Conservation (phyloP, 495 filamentous ascomycete genomes). For the Aspergillus indologenus region DNA sequence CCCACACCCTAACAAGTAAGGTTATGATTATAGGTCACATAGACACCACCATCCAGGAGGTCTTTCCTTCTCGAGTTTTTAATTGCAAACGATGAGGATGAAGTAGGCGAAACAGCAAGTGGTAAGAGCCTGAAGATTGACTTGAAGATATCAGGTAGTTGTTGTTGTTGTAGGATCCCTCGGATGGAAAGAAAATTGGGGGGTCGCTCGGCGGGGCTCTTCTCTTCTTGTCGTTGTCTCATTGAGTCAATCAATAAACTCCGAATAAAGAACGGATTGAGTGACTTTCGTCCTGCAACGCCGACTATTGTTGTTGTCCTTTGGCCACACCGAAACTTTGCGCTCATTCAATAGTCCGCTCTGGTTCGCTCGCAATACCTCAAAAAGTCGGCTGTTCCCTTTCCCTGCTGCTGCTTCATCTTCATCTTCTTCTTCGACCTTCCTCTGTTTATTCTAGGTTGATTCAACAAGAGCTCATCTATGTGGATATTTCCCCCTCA, state of each 20-base stretch:
- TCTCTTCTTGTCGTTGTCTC: background rate
- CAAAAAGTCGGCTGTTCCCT: slow-evolving; percentile 4
- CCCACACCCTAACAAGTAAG: background rate
- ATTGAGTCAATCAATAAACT: background rate
- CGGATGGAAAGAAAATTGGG: background rate
- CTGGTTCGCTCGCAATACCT: background rate
- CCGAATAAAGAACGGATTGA: slow-evolving; percentile 1
- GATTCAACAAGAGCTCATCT: background rate
- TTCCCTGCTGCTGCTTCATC: background rate
- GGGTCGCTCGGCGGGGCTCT: background rate
- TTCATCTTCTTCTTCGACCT: background rate
- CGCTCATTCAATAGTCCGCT: slow-evolving; percentile 8
- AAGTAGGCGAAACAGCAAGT: background rate
- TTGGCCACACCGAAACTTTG: slow-evolving; percentile 19
- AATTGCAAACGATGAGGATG: background rate
- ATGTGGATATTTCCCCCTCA: background rate
- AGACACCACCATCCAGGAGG: background rate
- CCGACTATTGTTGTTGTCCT: slow-evolving; percentile 5
- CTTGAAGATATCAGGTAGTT: background rate
- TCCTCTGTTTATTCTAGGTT: background rate
- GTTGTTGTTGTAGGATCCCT: background rate
- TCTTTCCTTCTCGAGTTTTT: background rate
- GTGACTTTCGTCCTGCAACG: slow-evolving; percentile 1
- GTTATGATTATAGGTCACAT: background rate
- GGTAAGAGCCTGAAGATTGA: background rate